Evolutionary conservation across 1,284 basidiomycete species (phyloP).

Genomic region (Leccinum pachyderme): DNA sequence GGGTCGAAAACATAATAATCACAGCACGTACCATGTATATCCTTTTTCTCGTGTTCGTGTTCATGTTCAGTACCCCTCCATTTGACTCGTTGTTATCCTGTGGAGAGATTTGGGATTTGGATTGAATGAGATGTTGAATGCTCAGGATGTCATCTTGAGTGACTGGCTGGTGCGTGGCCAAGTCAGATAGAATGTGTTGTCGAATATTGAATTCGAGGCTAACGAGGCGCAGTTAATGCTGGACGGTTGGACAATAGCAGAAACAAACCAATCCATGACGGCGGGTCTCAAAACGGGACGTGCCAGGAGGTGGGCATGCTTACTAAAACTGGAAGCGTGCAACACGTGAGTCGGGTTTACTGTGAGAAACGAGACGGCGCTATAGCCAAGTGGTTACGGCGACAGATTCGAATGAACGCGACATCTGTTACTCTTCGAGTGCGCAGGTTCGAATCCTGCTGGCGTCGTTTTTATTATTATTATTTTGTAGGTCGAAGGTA

Average conservation of each 20-base stretch:
- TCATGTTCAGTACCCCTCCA: background rate
- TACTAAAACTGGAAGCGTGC: slow-evolving; percentile 8
- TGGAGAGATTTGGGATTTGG: slow-evolving; percentile 47
- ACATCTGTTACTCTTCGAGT: slow-evolving; percentile 43
- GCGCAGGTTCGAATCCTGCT: slow-evolving; percentile 43
- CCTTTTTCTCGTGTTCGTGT: background rate
- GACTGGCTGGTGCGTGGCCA: slow-evolving; percentile 65
- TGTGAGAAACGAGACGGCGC: slow-evolving; percentile 22
- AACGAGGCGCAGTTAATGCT: background rate
- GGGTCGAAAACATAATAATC: background rate
- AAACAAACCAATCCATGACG: slow-evolving; percentile 31
- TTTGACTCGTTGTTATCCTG: slow-evolving; percentile 10
- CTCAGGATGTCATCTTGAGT: slow-evolving; percentile 46
- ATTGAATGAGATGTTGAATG: slow-evolving; percentile 57
- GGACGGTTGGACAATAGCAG: background rate
- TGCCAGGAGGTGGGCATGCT: background rate
- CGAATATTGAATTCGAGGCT: slow-evolving; percentile 79
- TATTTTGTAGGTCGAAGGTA: background rate
- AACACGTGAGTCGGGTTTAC: background rate
- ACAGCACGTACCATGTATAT: slow-evolving; percentile 26
- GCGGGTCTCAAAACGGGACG: background rate
- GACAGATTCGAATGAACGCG: slow-evolving; percentile 51
- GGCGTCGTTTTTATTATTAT: slow-evolving; percentile 30
- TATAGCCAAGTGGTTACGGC: slow-evolving; percentile 61
- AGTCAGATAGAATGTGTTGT: slow-evolving; percentile 76